phyloP scores from a whole-genome alignment of 805 yeast genomes.

The Peterozyma xylosa region DNA sequence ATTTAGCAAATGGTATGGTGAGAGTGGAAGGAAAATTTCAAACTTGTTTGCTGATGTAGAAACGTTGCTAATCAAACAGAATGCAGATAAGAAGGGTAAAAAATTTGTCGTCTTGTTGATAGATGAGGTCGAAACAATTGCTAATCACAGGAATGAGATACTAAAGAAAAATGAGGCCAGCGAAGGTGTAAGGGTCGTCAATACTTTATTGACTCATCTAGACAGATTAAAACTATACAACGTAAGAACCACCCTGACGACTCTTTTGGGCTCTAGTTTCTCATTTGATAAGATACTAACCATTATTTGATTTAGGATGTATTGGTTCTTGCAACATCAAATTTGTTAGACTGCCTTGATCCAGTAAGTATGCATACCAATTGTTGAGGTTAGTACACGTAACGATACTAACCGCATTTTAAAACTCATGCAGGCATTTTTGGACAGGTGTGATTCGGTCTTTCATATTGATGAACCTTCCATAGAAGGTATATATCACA shows the following conservation, averaged over 20 bases:
- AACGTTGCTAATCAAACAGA: slow-evolving; percentile 14
- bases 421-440: slow-evolving; percentile 16
- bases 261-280: not conserved
- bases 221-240: slow-evolving; percentile 23
- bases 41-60: slow-evolving; percentile 24
- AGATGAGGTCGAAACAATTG: slow-evolving; percentile 36
- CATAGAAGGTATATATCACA: not conserved
- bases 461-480: not conserved
- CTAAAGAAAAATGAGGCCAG: slow-evolving; percentile 29
- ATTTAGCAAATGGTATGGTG: slow-evolving; percentile 38
- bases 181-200: slow-evolving; percentile 31
- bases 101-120: slow-evolving; percentile 26
- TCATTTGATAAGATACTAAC: not conserved
- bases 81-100: slow-evolving; percentile 4
- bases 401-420: too few relatives aligned
- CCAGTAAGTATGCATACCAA: slow-evolving; percentile 11
- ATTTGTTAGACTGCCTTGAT: slow-evolving; percentile 27
- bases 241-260: not conserved
- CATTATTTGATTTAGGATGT: slow-evolving; percentile 18
- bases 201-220: slow-evolving; percentile 29
- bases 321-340: slow-evolving; percentile 30
- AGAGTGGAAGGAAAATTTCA: slow-evolving; percentile 29
- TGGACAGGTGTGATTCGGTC: slow-evolving; percentile 28
- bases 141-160: slow-evolving; percentile 25
- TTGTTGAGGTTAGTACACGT: too few relatives aligned